Conservation (phyloP, 208 protist genomes). For the Leishmania turanica region DNA sequence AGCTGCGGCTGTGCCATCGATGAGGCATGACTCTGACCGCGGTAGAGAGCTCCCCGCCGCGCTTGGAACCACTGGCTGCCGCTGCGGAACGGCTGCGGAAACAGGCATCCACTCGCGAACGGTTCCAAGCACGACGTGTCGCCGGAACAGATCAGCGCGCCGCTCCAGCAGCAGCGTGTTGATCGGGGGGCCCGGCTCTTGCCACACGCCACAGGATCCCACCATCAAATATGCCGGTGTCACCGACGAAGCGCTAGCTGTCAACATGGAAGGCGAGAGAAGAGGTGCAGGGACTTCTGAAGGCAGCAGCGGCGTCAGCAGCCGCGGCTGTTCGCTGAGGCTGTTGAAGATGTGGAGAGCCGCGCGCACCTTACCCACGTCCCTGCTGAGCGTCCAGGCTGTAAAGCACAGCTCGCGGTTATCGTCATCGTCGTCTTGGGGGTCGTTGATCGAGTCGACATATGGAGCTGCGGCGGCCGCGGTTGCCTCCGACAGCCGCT, state of each 20-base stretch:
- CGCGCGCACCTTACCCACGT: slow-evolving; percentile 65
- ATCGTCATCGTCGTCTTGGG: neutral
- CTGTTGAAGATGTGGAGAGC: slow-evolving; percentile 81
- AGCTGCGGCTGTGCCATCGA: neutral
- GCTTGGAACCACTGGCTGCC: neutral
- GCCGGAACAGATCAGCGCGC: slow-evolving; percentile 40
- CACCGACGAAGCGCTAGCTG: neutral
- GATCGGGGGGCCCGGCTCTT: slow-evolving; percentile 30
- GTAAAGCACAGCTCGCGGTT: slow-evolving; percentile 74
- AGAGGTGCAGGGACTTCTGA: neutral
- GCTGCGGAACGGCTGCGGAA: neutral
- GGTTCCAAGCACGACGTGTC: slow-evolving; percentile 33
- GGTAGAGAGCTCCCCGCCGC: neutral
- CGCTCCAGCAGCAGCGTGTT: slow-evolving; percentile 53
- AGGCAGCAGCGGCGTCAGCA: slow-evolving; percentile 48
- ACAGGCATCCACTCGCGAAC: slow-evolving; percentile 15
- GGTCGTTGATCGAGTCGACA: neutral
- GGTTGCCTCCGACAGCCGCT: no score
- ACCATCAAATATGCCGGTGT: neutral
- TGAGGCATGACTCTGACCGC: neutral
- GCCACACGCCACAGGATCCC: slow-evolving; percentile 16
- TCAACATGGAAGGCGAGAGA: neutral
- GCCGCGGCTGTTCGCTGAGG: slow-evolving; percentile 52
- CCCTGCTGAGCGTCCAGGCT: slow-evolving; percentile 60
- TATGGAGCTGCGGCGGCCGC: neutral